phyloP scores from a whole-genome alignment of 2,329 filamentous ascomycete species.

The Neofusicoccum ribis region DNA sequence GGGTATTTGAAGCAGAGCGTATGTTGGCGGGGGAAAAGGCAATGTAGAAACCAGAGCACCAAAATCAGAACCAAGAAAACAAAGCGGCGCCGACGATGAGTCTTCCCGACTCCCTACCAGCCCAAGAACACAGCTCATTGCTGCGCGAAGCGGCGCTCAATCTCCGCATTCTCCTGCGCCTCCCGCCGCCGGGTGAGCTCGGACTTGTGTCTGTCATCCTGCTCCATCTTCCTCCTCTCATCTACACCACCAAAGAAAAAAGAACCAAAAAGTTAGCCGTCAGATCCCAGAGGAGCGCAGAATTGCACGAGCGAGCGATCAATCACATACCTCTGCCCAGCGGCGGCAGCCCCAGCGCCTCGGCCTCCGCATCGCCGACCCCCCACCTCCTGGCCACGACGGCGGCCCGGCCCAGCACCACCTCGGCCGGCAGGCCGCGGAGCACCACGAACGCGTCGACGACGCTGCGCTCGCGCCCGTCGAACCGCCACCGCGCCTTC shows the following conservation, averaged over 20 bases:
- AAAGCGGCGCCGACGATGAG: too few relatives aligned
- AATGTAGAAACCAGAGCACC: too few relatives aligned
- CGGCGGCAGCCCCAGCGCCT: not conserved
- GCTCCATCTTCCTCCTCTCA: not conserved
- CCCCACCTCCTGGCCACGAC: conserved; percentile 3
- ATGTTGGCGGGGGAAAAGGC: too few relatives aligned
- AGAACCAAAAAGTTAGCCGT: too few relatives aligned
- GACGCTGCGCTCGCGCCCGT: not conserved
- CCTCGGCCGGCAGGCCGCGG: not conserved
- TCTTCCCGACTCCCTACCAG: not conserved
- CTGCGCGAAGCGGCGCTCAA: not conserved
- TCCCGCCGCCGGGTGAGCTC: not conserved
- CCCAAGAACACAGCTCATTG: not conserved
- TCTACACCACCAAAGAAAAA: not conserved
- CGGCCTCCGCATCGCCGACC: not conserved
- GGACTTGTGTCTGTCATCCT: not conserved
- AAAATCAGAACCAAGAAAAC: not conserved
- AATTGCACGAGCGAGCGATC: not conserved
- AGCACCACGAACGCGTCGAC: not conserved
- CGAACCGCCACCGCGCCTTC: not conserved
- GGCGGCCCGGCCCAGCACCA: not conserved
- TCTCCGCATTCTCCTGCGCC: not conserved
- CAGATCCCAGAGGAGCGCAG: not conserved
- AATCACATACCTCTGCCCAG: not conserved
- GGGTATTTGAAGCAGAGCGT: too few relatives aligned